These are phyloP conservation scores for Candida peoriensis DNA, from an alignment of 805 yeast species.

Conservation along the genomic window DNA sequence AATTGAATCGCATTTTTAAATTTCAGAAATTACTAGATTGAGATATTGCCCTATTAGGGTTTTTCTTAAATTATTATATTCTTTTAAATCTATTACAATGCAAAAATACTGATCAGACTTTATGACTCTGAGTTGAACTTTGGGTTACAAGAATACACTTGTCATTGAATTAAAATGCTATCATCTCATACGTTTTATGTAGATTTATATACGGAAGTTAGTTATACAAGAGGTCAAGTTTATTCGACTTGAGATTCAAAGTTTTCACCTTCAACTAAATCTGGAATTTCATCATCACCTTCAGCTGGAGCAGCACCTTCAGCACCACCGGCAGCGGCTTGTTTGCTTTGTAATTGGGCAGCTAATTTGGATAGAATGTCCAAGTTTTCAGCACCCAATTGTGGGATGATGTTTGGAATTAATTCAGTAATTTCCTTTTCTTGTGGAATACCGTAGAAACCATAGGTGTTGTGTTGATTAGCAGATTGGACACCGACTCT, in stretches of 20 bases:
- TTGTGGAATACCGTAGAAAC: slow-evolving; percentile 92
- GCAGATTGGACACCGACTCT: slow-evolving; percentile 96
- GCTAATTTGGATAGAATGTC: slow-evolving; percentile 86
- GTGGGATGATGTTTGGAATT: slow-evolving; percentile 91
- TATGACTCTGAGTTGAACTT: too few relatives aligned
- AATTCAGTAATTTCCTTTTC: slow-evolving; percentile 89
- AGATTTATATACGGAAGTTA: too few relatives aligned
- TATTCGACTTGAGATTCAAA: slow-evolving; percentile 41
- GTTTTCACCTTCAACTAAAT: slow-evolving; percentile 82
- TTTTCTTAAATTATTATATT: too few relatives aligned
- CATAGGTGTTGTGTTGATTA: slow-evolving; percentile 84
- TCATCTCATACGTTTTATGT: too few relatives aligned
- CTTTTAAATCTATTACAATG: too few relatives aligned
- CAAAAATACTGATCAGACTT: too few relatives aligned
- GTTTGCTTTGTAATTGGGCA: slow-evolving; percentile 70
- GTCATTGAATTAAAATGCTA: too few relatives aligned
- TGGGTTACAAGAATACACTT: too few relatives aligned
- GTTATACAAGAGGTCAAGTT: too few relatives aligned
- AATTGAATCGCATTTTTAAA: too few relatives aligned
- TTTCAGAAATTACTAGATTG: too few relatives aligned
- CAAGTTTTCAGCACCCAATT: slow-evolving; percentile 93
- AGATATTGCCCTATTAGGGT: too few relatives aligned
- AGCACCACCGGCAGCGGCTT: slow-evolving; percentile 40
- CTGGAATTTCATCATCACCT: slow-evolving; percentile 54
- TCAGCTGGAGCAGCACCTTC: slow-evolving; percentile 43